Percentiles rank a stretch among this genome's conserved stretches.
Evolutionary conservation across 2,329 filamentous ascomycete genomes (phyloP).

Genomic region (Colletotrichum destructivum): DNA sequence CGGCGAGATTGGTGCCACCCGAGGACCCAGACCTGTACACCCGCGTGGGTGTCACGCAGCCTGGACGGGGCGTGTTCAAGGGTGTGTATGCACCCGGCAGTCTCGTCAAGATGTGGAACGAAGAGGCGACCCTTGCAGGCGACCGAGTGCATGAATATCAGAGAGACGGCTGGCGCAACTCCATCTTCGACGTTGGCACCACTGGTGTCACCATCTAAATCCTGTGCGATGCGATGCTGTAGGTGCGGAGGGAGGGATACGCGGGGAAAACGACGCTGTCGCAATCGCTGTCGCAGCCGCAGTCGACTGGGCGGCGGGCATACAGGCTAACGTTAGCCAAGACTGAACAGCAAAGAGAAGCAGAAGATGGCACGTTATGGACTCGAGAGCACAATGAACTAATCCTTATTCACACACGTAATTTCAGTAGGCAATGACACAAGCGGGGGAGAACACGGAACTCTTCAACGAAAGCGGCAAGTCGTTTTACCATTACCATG

Average conservation of each 20-base stretch:
- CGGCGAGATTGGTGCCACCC: conserved; percentile 80
- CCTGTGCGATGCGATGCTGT: conserved; percentile 3
- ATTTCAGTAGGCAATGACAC: conserved; percentile 21
- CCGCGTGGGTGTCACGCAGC: conserved; percentile 76
- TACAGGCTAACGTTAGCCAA: conserved; percentile 1
- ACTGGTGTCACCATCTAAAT: conserved; percentile 37
- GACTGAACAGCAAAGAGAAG: background rate
- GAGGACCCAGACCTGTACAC: conserved; percentile 84
- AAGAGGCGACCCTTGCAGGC: conserved; percentile 78
- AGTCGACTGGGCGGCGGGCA: background rate
- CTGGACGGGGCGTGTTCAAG: conserved; percentile 76
- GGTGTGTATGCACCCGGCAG: conserved; percentile 92
- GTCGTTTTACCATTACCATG: conserved; percentile 14
- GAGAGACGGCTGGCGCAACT: conserved; percentile 84
- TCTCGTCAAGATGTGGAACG: conserved; percentile 90
- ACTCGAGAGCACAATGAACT: background rate
- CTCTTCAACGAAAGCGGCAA: conserved; percentile 25
- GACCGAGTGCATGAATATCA: conserved; percentile 84
- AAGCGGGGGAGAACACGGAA: conserved; percentile 27
- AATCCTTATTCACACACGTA: background rate
- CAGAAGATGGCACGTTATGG: conserved; percentile 23
- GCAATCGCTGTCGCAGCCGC: background rate
- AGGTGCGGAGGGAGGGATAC: no score
- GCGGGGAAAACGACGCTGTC: conserved; percentile 22
- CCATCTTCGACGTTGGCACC: conserved; percentile 77